Evolutionary conservation across 345 rosid genomes (phyloP).

Genomic region (Citrus hindsii): DNA sequence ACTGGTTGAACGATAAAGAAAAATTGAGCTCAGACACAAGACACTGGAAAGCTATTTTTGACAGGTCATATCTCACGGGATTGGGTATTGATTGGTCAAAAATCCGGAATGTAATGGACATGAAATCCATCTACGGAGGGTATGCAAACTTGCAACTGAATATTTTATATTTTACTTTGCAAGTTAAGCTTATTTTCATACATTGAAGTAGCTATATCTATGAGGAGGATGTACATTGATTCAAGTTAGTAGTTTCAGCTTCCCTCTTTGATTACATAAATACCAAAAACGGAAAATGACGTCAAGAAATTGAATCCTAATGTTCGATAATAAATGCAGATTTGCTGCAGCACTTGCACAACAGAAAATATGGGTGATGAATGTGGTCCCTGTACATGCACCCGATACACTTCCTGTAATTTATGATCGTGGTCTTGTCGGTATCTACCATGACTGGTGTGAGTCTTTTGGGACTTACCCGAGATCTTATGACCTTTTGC

Average conservation of each 20-base stretch:
- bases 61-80: slow-evolving; percentile 81
- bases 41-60: slow-evolving; percentile 76
- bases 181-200: background rate
- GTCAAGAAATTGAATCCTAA: background rate
- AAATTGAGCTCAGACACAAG: slow-evolving; percentile 52
- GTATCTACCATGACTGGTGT: slow-evolving; percentile 96
- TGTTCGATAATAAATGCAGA: slow-evolving; percentile 35
- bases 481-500: slow-evolving; percentile 92
- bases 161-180: background rate
- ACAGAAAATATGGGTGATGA: slow-evolving; percentile 91
- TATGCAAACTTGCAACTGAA: slow-evolving; percentile 27
- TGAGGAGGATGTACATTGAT: background rate
- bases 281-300: background rate
- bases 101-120: slow-evolving; percentile 85
- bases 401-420: slow-evolving; percentile 92
- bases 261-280: no score
- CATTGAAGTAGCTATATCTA: background rate
- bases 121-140: slow-evolving; percentile 97
- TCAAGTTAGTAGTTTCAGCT: background rate
- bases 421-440: slow-evolving; percentile 75
- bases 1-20: slow-evolving; percentile 75
- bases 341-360: slow-evolving; percentile 82
- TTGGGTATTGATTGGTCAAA: slow-evolving; percentile 86
- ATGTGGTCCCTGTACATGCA: slow-evolving; percentile 81
- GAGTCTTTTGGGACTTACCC: slow-evolving; percentile 88